Evolutionary conservation across 2,329 filamentous ascomycete species (phyloP), one percentile per base, ranked within the genome.

Genomic region (Fusarium sp.): DNA sequence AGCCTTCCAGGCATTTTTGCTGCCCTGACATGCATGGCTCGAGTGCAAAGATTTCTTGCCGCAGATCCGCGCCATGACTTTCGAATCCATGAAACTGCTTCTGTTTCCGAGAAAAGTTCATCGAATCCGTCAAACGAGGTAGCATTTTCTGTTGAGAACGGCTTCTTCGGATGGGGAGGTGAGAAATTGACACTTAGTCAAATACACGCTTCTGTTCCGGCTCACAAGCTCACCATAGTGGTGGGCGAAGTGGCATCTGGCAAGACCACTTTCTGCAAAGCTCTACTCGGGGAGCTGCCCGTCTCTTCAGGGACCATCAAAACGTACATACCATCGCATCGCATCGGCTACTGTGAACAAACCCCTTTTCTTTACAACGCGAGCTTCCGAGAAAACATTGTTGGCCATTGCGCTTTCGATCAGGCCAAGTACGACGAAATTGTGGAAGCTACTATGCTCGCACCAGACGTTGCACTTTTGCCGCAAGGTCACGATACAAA

Each of bases 21-120:
- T 1, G 79, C 77, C 0, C 42, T 84, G 25, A 75, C 79, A 2
- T 84, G 82, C 56, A 61, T 82, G 10, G 66, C 72, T 30, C 78
- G 83, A 5, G 80, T 85, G 2, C 83, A 85, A 44, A 72, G 61
- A 1, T 85, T 83, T n/a, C 68, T 86, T 2, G 81, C 81, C 4
- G 46, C 62, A 3, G 78, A 80, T 10, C 67, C 77, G 1, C 76
- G 74, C 1, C 54, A 64, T 8, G 79, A 80, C 30, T 78, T 75
- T 33, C 71, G 79, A 8, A 25, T 11, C n/a, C 43, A 49, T 9
- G 33, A 49, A 12, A 21, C 40, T 4, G 7, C 42, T 12, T 9
- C 38, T 11, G 7, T 25, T 21, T 58, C 61, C 4, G 72, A 77
- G 32, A 75, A 71, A 25, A 16, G 33, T 1, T 32, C 56, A 2